Base-by-base conservation (phyloP, 306 rosid genomes). In the Luffa acutangula region DNA sequence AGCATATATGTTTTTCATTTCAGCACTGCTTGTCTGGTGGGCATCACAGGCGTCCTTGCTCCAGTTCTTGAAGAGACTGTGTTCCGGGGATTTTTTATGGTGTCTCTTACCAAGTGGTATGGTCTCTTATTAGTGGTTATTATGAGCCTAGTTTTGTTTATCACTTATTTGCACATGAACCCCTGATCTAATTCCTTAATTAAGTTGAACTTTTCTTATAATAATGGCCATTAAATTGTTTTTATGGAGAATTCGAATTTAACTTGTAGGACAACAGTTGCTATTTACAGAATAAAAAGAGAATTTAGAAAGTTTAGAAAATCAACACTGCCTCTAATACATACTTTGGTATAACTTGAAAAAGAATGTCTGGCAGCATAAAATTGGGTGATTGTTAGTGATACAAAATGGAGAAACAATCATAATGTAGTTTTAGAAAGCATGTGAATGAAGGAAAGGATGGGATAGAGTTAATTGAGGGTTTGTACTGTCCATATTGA, bases 41-140 rank as follows among this genome's bases (percentile, higher is more conserved):
- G 94, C 75, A 88, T 93, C 85, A 84, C 97, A 7, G 99, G 97
- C 10, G 89, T 95, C 84, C 87, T 95, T 42, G 99, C 99, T 78
- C 99, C 99, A 60, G 86, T 95, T 77, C 99, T 95, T 51, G 99
- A 95, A 83, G 99, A 95, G 89, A 91, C 91, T 1, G 86, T 95
- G 78, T 95, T 95, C 82, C 92, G 97, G 25, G 99, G 98, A 58
- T 93, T 95, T 85, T 85, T 95, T 43, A 87, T 95, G 96, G 87
- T 88, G 77, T 93, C 99, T 80, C 77, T 95, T 79, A 95, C 99
- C 60, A 95, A 95, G 81, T 93, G 99, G 99, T 95, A 91, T 79
- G 57, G 11, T 60, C 73, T 21, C 21, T 71, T 21, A 4, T 21
- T 72, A 8, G 14, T 51, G 65, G 17, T 48, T 31, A 31, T 48